Evolutionary conservation across 2,329 filamentous ascomycete genomes (phyloP), one percentile per base, ranked within the genome.

Genomic region (Geosmithia morbida): DNA sequence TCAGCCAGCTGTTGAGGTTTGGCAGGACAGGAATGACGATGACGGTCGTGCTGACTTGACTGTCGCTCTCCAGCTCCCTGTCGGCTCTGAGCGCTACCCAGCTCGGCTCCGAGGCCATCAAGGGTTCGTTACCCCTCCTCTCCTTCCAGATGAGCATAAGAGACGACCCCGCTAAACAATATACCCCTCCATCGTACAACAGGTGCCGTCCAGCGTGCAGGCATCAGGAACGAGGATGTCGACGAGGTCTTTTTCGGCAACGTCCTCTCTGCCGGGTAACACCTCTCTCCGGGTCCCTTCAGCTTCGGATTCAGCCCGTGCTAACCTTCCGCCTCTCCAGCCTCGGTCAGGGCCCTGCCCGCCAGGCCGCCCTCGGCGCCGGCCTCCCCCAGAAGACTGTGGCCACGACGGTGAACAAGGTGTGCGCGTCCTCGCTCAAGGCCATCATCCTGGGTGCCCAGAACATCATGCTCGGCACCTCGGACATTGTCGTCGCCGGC

Each of bases 161-260:
- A 37, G 33, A 7, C 46, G 43, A 18, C 30, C 33, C 46, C 16
- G n/a, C 14, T 41, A 17, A n/a, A 20, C 29, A 37, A 39, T 18
- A 39, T 18, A 44, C 46, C 41, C 18, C 48, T n/a, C 44, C 14
- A 42, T 19, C 13, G 7, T 47, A 48, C 33, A 45, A 19, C 49
- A 83, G 79, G 74, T 59, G 90, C 90, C 51, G 78, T 98, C 55
- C 84, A 88, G 69, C 84, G 87, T 59, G 86, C 85, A 44, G 82
- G 92, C 48, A 80, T 98, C 70, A 89, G 94, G 70, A 76, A 87
- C 48, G 80, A 88, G 59, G 80, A 94, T 63, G 86, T 98, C 49
- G 81, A 98, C 63, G 92, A 98, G 66, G 87, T 98, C 62, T 94
- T 92, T 74, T 94, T 96, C 62, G 92, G 92, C 66, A 98, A 98